Evolutionary conservation across 345 rosid species (phyloP).

Genomic region (Nasturtium officinale): DNA sequence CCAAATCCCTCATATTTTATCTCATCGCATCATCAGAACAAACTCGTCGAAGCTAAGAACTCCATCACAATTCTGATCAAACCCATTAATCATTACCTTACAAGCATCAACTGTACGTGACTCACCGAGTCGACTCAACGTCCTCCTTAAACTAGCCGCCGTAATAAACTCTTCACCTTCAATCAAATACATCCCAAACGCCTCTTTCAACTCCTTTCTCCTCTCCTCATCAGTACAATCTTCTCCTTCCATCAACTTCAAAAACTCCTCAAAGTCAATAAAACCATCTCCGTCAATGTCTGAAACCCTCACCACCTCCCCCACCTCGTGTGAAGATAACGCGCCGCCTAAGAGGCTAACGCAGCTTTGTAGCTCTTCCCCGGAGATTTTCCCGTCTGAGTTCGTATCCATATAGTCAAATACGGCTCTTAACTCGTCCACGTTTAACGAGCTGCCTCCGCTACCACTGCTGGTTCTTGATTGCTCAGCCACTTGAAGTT

Average conservation of each 20-base stretch:
- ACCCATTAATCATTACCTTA: slow-evolving; percentile 58
- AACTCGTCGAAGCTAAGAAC: slow-evolving; percentile 74
- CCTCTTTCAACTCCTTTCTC: slow-evolving; percentile 48
- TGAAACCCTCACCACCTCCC: slow-evolving; percentile 47
- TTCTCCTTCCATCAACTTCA: slow-evolving; percentile 48
- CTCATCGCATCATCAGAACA: slow-evolving; percentile 61
- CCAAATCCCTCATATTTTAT: not conserved
- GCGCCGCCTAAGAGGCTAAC: slow-evolving; percentile 48
- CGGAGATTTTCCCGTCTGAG: slow-evolving; percentile 61
- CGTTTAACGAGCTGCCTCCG: slow-evolving; percentile 15
- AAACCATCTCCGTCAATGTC: slow-evolving; percentile 66
- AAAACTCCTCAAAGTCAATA: slow-evolving; percentile 59
- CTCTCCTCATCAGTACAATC: slow-evolving; percentile 48
- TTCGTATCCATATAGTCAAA: slow-evolving; percentile 61
- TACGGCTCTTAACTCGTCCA: slow-evolving; percentile 42
- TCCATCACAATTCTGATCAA: slow-evolving; percentile 72
- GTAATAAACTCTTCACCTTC: slow-evolving; percentile 62
- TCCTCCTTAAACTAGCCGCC: slow-evolving; percentile 56
- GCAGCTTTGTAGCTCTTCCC: slow-evolving; percentile 56
- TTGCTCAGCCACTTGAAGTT: not conserved
- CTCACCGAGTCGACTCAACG: slow-evolving; percentile 61
- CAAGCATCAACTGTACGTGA: slow-evolving; percentile 54
- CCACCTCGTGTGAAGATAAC: slow-evolving; percentile 53
- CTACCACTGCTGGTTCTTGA: slow-evolving; percentile 2
- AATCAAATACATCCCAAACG: slow-evolving; percentile 57